Evolutionary conservation across 148 eudicot genomes (phyloP), one percentile per base, ranked within the genome.

Genomic region (Fagopyrum tataricum): DNA sequence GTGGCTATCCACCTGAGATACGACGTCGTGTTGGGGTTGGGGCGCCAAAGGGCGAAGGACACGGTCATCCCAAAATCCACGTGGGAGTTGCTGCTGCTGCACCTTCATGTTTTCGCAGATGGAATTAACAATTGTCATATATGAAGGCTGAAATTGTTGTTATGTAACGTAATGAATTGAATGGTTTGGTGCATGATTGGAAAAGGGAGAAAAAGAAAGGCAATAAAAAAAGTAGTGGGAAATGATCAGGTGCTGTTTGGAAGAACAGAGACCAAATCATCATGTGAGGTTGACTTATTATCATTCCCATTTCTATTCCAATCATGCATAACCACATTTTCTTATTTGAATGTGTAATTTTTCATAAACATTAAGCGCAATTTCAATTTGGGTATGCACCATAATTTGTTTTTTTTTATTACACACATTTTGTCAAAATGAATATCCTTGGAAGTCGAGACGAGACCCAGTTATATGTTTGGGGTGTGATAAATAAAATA

Each of bases 191-290:
- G 15, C 66, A 49, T 56, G 39, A 56, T 73, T 73, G 59, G 56
- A 76, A 24, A 51, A 48, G 46, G 64, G 80, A 78, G 55, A 77
- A 43, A 74, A 79, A 46, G 69, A 44, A 31, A n/a, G 42, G 70
- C 7, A 39, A 31, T 2, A 20, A 42, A 20, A 40, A 40, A 67
- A 40, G 24, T 77, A 79, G 91, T 84, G 89, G 89, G 87, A 85
- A 80, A 82, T 85, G 24, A 67, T 67, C 85, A 85, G 88, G 85
- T 86, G 91, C 83, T 82, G 90, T 82, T 85, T 18, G 76, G 78
- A 81, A 83, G 80, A 83, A 85, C 82, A 86, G 86, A 89, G 98
- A 93, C 98, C 98, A 89, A 90, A 93, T 93, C 88, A 93, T 93
- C 88, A 87, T 88, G 84, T 75, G 87, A 81, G 89, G 98, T 93